Percentiles rank a stretch among this genome's conserved stretches.
Evolutionary conservation across 139 green algal species (phyloP).

Genomic region (Tetraselmis striata): DNA sequence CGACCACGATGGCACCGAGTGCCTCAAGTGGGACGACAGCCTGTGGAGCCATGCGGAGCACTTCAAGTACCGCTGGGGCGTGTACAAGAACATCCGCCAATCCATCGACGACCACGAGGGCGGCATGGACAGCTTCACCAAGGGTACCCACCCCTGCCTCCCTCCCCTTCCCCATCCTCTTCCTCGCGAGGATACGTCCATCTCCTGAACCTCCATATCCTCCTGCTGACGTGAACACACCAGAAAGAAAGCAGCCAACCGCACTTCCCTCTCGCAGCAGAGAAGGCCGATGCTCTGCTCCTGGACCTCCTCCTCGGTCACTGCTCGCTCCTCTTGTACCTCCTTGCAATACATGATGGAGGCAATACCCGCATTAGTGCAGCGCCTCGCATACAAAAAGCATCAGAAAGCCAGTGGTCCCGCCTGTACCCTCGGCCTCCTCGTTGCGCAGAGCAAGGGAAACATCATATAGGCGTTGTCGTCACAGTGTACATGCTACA

Average conservation of each 20-base stretch:
- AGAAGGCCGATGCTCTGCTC: neutral
- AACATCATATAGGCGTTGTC: too few relatives aligned
- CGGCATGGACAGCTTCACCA: constrained; percentile 78
- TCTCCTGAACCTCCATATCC: neutral
- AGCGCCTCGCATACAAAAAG: too few relatives aligned
- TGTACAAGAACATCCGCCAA: constrained; percentile 66
- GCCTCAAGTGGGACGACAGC: constrained; percentile 75
- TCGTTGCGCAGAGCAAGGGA: too few relatives aligned
- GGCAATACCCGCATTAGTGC: too few relatives aligned
- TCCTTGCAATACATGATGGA: too few relatives aligned
- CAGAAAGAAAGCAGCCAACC: neutral
- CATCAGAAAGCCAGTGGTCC: too few relatives aligned
- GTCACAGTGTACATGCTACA: too few relatives aligned
- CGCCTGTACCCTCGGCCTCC: too few relatives aligned
- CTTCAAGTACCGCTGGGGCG: constrained; percentile 87
- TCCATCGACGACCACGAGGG: constrained; percentile 81
- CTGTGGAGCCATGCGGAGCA: constrained; percentile 78
- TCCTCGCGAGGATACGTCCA: neutral
- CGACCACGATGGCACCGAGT: constrained; percentile 81
- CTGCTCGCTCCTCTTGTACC: neutral
- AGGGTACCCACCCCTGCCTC: constrained; percentile 39
- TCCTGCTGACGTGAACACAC: too few relatives aligned
- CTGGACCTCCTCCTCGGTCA: too few relatives aligned
- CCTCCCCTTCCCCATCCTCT: neutral
- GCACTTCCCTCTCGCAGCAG: neutral